Evolutionary conservation across 371 early-diverging fungal species (phyloP).

Genomic region (Rhizopus sp.): DNA sequence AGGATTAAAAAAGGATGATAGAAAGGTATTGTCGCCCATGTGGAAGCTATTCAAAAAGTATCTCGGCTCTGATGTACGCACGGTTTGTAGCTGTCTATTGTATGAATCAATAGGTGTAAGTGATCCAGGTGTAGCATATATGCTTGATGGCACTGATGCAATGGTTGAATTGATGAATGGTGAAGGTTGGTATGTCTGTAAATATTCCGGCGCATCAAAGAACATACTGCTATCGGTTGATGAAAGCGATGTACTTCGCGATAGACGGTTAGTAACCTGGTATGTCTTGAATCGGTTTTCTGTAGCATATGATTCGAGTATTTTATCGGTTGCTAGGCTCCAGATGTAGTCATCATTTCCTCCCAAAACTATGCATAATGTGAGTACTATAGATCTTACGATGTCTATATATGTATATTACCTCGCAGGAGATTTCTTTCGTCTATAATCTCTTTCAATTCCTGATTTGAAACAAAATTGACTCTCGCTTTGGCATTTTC

Average conservation of each 20-base stretch:
- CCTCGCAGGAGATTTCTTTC: conserved; percentile 35
- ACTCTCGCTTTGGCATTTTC: conserved; percentile 50
- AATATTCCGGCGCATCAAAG: conserved; percentile 37
- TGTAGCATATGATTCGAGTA: conserved; percentile 39
- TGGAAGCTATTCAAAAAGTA: conserved; percentile 39
- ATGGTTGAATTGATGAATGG: conserved; percentile 8
- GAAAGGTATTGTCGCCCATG: conserved; percentile 38
- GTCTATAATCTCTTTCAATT: conserved; percentile 35
- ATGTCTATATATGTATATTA: conserved; percentile 8
- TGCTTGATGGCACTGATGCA: conserved; percentile 20
- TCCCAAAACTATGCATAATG: conserved; percentile 34
- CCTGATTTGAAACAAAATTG: conserved; percentile 34
- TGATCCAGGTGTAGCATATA: conserved; percentile 34
- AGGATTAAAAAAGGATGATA: conserved; percentile 34
- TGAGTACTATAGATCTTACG: neutral
- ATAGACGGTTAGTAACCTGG: neutral
- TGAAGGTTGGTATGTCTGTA: neutral
- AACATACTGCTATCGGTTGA: conserved; percentile 28
- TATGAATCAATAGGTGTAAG: conserved; percentile 24
- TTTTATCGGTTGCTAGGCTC: conserved; percentile 36
- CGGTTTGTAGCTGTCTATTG: conserved; percentile 10
- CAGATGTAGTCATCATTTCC: conserved; percentile 43
- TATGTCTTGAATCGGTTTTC: conserved; percentile 14
- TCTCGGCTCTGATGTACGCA: conserved; percentile 17
- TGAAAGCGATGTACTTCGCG: conserved; percentile 26